Base-by-base conservation (phyloP, 139 green algal genomes). In the Axilococcus clingmanii region DNA sequence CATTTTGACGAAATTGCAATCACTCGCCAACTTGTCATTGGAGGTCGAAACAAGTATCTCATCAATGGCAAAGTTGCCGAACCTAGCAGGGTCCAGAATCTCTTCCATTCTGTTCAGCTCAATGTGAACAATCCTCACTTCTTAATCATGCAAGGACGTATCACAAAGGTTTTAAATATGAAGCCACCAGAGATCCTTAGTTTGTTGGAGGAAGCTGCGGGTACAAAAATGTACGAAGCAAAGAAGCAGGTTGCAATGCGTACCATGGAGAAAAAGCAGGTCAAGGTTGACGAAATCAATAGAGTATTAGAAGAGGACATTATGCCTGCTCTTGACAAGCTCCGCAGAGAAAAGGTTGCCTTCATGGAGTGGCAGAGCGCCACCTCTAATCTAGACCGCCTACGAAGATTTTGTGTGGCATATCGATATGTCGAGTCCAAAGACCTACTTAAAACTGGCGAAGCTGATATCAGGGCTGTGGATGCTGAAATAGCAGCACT, bases 121-220 rank as follows among this genome's bases (percentile, higher is more conserved):
- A 99, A 99, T 57, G 87, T 99, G 34, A 98, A 99, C 86, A 98
- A 98, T 67, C 93, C 93, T 15, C 93, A 98, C 72, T 99, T 99
- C 71, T 79, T 99, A 52, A 98, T 99, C 76, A 99, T 99, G 93
- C 93, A 99, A 79, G 91, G 91, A 29, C 76, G 90, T 33, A 94
- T 96, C 68, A 96, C 82, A 28, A 94, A 95, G 75, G 90, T 99
- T 27, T 72, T 97, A 20, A 99, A 99, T 83, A 98, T 98, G 93
- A 97, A 97, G 72, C 90, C 93, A 0, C 69, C 69, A 3, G 93
- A 99, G 78, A 96, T 95, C 40, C 63, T 99, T 56, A 81, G 78
- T 8, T 86, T 99, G 79, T 74, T 99, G 55, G 93, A 98, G 55
- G 93, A 99, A 74, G 93, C 84, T 0, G 76, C 74, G 1, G 92